Base-by-base conservation (phyloP, 192 early-diverging fungal species). In the Coemansia sp. region DNA sequence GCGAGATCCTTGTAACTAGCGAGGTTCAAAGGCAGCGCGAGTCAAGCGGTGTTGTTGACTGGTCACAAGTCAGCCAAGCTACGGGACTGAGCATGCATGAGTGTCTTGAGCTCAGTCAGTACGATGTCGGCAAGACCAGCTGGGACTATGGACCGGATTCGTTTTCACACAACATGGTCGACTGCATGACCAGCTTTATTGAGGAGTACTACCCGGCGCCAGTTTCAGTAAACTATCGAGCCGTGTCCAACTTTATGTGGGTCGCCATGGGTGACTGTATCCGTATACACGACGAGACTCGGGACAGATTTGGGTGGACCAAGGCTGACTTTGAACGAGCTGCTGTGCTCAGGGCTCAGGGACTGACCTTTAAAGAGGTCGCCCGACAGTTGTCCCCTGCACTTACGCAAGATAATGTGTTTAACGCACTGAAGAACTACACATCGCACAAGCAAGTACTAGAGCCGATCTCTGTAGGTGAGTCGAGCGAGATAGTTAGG, bases 211-310 rank as follows among this genome's bases (percentile, higher is more conserved):
- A 65, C 44, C 70, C 63, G 3, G 15, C 46, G 12, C 70, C 70
- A n/a, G 3, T 36, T 11, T n/a, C 64, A 2, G 32, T 53, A 4
- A 72, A 65, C 45, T 62, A 48, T 32, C 27, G 24, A 7, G 64
- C 70, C 5, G 70, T 72, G 22, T 72, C 70, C 11, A 72, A 72
- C 62, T 72, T 61, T 24, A 59, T 72, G 70, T 72, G 70, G 70
- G 61, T 61, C 6, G 64, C 61, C 15, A 44, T 29, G 2, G 34
- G 51, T 7, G 70, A 72, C 64, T 72, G 70, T 45, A 22, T 42
- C 39, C 40, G 31, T 19, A 65, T 72, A 64, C 22, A 34, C 36
- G 46, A 50, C 24, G 0, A 61, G 64, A 29, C 61, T 24, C 11
- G 15, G 5, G 70, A 58, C 9, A 39, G 60, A 0, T 46, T 72